Percentiles rank a stretch among this genome's conserved stretches.
Evolutionary conservation across 805 yeast species (phyloP).

Genomic region (Kuraishia borneana): DNA sequence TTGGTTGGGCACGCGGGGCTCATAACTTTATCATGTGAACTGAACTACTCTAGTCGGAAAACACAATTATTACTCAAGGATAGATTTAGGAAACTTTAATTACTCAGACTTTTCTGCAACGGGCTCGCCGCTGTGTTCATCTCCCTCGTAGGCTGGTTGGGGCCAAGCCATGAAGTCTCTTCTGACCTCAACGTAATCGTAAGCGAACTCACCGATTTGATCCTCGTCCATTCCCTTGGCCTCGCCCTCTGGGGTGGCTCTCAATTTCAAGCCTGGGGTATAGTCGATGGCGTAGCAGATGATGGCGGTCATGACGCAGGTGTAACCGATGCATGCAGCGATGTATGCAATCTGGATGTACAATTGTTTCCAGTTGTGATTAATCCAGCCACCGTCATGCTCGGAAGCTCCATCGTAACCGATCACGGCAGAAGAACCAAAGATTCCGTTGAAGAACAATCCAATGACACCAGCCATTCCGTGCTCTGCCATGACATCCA

Average conservation of each 20-base stretch:
- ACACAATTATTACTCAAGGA: too few species aligned
- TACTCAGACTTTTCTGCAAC: too few species aligned
- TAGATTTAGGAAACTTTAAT: too few species aligned
- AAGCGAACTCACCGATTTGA: constrained; percentile 98
- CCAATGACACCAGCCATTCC: constrained; percentile 94
- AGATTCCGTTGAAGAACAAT: constrained; percentile 75
- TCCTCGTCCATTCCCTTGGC: constrained; percentile 89
- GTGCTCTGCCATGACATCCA: constrained; percentile 98
- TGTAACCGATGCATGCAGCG: constrained; percentile 64
- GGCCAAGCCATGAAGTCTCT: constrained; percentile 67
- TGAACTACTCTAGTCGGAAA: too few species aligned
- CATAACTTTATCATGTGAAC: too few species aligned
- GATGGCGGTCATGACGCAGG: constrained; percentile 64
- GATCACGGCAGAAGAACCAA: constrained; percentile 79
- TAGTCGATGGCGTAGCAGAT: constrained; percentile 63
- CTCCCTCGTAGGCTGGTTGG: too few species aligned
- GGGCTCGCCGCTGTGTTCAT: not conserved
- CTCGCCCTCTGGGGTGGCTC: constrained; percentile 80
- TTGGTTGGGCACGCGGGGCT: too few species aligned
- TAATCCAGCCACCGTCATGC: constrained; percentile 87
- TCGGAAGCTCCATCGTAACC: constrained; percentile 83
- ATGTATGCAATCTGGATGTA: constrained; percentile 83
- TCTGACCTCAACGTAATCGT: constrained; percentile 93
- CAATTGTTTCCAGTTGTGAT: constrained; percentile 83
- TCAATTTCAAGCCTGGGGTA: constrained; percentile 72